Evolutionary conservation across 352 stramenopile genomes (phyloP), one percentile per base, ranked within the genome.

Genomic region (Phytophthora aleatoria): DNA sequence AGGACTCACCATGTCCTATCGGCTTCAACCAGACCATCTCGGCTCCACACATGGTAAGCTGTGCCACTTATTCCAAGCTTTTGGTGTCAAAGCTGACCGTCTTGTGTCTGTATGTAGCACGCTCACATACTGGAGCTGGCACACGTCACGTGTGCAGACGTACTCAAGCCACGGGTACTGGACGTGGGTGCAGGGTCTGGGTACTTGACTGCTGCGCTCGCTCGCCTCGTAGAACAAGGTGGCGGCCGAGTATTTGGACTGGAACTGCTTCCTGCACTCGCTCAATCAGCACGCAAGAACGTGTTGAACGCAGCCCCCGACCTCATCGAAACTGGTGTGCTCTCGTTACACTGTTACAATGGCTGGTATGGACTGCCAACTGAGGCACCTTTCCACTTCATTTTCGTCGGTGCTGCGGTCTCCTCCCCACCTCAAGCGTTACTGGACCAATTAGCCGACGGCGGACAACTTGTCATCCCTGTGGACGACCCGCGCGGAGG

Each of bases 331-430:
- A 62, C 51, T 24, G 77, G 80, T 2, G 59, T 87, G 3, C 74
- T 94, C 26, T 81, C 73, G 0, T 12, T 94, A 24, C 73, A 71
- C 27, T 75, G 67, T 28, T 71, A 86, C 39, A 96, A 99, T 70
- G 96, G 96, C 35, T 99, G 95, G 94, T 81, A 97, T 33, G 96
- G 97, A 15, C 77, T 97, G 35, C 73, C 82, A 1, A 87, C 89
- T 31, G 77, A 95, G 55, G 87, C 76, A 9, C 97, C 97, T n/a
- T 99, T 98, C 72, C 86, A 99, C 73, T 97, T 92, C 52, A 99
- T 99, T 66, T 96, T 99, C 73, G 97, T 99, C 0, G 97, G 97
- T 1, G 97, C 96, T 1, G 96, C 96, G 0, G 96, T 96, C 3
- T 85, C 90, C 16, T 70, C 96, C 1, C 81, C 96, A 6, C 97